Evolutionary conservation across 495 filamentous ascomycete species (phyloP).

Genomic region (Gamarada debralockiae): DNA sequence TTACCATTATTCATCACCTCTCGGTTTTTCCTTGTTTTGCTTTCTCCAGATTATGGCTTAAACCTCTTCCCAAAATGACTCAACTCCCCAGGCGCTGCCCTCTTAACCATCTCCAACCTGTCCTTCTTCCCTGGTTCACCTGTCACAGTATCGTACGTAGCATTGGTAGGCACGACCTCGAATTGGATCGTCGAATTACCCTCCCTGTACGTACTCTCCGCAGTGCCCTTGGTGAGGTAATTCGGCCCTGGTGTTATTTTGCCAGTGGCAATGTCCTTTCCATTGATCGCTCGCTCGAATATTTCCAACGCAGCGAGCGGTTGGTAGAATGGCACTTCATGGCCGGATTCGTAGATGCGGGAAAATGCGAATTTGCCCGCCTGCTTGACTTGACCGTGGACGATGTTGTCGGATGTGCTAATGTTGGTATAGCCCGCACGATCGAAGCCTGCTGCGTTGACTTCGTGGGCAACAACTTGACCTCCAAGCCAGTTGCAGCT

Average conservation of each 20-base stretch:
- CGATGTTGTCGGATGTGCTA: slow-evolving; percentile 48
- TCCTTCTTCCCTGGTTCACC: slow-evolving; percentile 36
- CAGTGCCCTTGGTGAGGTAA: slow-evolving; percentile 47
- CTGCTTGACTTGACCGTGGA: slow-evolving; percentile 62
- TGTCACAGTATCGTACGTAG: slow-evolving; percentile 52
- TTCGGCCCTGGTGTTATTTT: slow-evolving; percentile 18
- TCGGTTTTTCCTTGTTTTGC: background rate
- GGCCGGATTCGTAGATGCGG: slow-evolving; percentile 43
- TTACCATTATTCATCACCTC: background rate
- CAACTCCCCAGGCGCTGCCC: background rate
- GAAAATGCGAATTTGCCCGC: slow-evolving; percentile 59
- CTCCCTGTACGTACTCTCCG: slow-evolving; percentile 50
- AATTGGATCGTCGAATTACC: slow-evolving; percentile 54
- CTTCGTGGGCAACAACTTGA: slow-evolving; percentile 44
- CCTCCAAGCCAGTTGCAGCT: slow-evolving; percentile 39
- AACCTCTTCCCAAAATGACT: slow-evolving; percentile 6
- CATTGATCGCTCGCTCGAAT: slow-evolving; percentile 53
- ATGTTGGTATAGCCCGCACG: slow-evolving; percentile 52
- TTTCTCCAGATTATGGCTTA: background rate
- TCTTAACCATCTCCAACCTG: background rate
- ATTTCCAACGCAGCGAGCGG: slow-evolving; percentile 55
- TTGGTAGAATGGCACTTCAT: slow-evolving; percentile 70
- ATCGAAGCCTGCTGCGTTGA: slow-evolving; percentile 42
- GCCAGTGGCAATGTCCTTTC: slow-evolving; percentile 60
- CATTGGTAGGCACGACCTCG: slow-evolving; percentile 39